These are phyloP conservation scores for Penicillium brasilianum DNA, from an alignment of 2,329 filamentous ascomycete genomes.

Conservation along the genomic window DNA sequence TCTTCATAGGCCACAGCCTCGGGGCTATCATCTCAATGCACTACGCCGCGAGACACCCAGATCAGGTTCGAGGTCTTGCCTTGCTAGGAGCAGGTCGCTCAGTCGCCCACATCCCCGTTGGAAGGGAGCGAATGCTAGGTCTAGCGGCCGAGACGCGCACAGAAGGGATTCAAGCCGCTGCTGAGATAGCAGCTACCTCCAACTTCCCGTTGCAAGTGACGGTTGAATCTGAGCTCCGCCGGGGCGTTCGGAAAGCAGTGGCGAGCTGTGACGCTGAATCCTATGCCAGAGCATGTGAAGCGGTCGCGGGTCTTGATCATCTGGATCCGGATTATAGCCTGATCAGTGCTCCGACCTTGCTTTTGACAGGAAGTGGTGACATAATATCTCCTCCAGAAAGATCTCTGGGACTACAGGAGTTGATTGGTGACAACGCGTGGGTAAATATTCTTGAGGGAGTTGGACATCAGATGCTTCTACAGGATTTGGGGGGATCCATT, in stretches of 20 bases:
- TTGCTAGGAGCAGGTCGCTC: conserved; percentile 42
- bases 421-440: background rate
- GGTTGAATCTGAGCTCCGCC: background rate
- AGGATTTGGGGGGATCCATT: background rate
- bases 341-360: background rate
- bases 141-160: background rate
- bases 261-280: background rate
- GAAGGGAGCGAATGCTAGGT: background rate
- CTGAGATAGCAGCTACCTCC: background rate
- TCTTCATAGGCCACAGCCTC: conserved; percentile 45
- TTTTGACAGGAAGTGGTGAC: background rate
- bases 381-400: background rate
- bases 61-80: conserved; percentile 32
- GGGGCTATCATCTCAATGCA: conserved; percentile 45
- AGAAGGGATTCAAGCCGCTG: background rate
- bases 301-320: background rate
- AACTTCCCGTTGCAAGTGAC: background rate
- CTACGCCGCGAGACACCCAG: conserved; percentile 38
- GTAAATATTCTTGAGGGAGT: background rate
- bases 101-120: conserved; percentile 10
- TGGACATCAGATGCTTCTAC: background rate
- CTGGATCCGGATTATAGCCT: background rate
- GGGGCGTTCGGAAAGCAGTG: background rate
- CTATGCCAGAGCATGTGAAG: background rate
- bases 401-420: background rate